Evolutionary conservation across 2,329 filamentous ascomycete genomes (phyloP), one percentile per base, ranked within the genome.

Genomic region (Helotiales sp.): DNA sequence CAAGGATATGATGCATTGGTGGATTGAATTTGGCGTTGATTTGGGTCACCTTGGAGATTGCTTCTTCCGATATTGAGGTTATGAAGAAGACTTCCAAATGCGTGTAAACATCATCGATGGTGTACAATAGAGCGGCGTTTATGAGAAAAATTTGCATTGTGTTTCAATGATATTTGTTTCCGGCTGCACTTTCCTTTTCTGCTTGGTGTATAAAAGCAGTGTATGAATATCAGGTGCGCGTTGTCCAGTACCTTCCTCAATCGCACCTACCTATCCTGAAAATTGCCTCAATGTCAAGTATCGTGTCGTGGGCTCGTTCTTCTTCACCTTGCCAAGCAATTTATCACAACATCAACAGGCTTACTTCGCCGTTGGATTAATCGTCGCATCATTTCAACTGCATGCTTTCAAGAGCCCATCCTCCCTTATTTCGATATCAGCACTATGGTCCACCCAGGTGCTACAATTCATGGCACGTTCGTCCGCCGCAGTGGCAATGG

Each of bases 101-200:
- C 22, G 40, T 44, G 40, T 25, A 44, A 27, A 44, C 19, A 25
- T 44, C 22, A 27, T 25, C 19, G 22, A 15, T 19, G 22, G 15
- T 65, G 63, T 65, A 63, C 49, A 58, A 60, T 65, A 65, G 55
- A 60, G n/a, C 50, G 60, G 57, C 51, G 58, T 61, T 61, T 34
- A 24, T 25, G 34, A 29, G 50, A 47, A 54, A 55, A 56, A 19
- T 9, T 13, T 57, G 29, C 25, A 13, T 31, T 48, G 46, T 52
- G 17, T 54, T 15, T 24, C 7, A 40, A 33, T 33, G 8, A n/a
- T 29, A 6, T 19, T 48, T n/a, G 15, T 24, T 15, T 40, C 17
- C 10, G 12, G 3, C 19, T n/a, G 38, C 51, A 51, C 38, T 29
- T 52, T 57, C 50, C 25, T 12, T 44, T 44, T 27, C 7, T 24